Conservation (phyloP, 192 early-diverging fungal species). For the Podila epigama region DNA sequence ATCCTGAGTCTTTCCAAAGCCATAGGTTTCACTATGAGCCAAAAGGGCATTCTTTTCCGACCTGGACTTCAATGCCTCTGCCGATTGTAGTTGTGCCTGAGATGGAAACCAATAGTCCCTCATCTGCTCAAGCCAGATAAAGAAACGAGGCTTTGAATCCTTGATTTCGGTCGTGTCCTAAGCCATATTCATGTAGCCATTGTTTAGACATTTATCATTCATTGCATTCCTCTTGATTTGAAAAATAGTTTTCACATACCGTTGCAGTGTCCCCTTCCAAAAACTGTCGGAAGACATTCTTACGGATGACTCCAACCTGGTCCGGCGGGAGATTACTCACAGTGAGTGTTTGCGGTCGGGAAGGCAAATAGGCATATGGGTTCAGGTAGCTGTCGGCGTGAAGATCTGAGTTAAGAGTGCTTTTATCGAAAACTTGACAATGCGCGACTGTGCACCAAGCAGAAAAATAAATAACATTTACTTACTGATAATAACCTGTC, state of each 20-base stretch:
- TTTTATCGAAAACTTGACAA: no score
- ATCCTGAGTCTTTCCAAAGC: slow-evolving; percentile 42
- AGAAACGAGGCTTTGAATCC: slow-evolving; percentile 25
- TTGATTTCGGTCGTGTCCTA: slow-evolving; percentile 22
- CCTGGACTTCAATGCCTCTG: slow-evolving; percentile 1
- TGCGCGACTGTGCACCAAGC: slow-evolving; percentile 41
- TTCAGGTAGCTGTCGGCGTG: slow-evolving; percentile 17
- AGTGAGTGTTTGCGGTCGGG: slow-evolving; percentile 29
- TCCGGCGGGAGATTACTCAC: slow-evolving; percentile 18
- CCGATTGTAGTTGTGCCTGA: slow-evolving; percentile 26
- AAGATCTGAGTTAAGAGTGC: no score
- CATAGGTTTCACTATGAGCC: not conserved
- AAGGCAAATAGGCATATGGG: slow-evolving; percentile 38
- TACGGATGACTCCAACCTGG: slow-evolving; percentile 23
- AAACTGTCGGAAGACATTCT: slow-evolving; percentile 41
- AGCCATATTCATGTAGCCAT: not conserved
- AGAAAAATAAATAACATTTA: slow-evolving; percentile 32
- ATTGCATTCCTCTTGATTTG: not conserved
- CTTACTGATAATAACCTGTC: slow-evolving; percentile 41
- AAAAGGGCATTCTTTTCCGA: slow-evolving; percentile 2
- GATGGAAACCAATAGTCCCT: slow-evolving; percentile 45
- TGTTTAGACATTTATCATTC: not conserved
- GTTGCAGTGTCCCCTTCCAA: slow-evolving; percentile 29
- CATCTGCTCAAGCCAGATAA: slow-evolving; percentile 24
- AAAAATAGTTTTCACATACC: slow-evolving; percentile 1